phyloP scores from a whole-genome alignment of 805 yeast genomes.

The Millerozyma acaciae region DNA sequence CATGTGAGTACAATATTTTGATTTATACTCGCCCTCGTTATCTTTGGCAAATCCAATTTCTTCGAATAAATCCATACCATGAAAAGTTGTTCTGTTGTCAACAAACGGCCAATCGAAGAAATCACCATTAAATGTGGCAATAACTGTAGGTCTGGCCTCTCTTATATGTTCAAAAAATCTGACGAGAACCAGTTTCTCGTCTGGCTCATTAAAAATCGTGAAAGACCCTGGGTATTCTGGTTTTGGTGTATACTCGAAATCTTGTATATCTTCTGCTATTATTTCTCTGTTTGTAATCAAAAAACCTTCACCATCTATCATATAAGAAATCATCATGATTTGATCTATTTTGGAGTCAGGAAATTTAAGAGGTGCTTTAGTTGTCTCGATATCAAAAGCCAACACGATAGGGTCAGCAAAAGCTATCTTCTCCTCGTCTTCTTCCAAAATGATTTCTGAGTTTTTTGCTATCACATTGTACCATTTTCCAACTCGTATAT shows the following conservation, averaged over 20 bases:
- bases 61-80: slow-evolving; percentile 82
- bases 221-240: slow-evolving; percentile 93
- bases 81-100: slow-evolving; percentile 78
- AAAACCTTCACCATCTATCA: slow-evolving; percentile 97
- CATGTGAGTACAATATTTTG: slow-evolving; percentile 92
- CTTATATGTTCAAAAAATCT: slow-evolving; percentile 87
- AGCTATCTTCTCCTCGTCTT: slow-evolving; percentile 71
- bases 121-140: slow-evolving; percentile 97
- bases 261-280: slow-evolving; percentile 90
- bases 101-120: slow-evolving; percentile 99
- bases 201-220: slow-evolving; percentile 83
- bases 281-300: slow-evolving; percentile 92
- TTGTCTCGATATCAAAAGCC: slow-evolving; percentile 97
- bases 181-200: slow-evolving; percentile 70
- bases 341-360: slow-evolving; percentile 91
- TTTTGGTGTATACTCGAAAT: slow-evolving; percentile 95
- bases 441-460: slow-evolving; percentile 51
- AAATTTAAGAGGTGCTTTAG: slow-evolving; percentile 92
- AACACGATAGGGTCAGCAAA: slow-evolving; percentile 96
- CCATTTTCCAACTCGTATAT: slow-evolving; percentile 94
- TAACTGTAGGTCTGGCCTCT: slow-evolving; percentile 90
- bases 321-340: slow-evolving; percentile 98
- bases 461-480: slow-evolving; percentile 69
- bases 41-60: slow-evolving; percentile 94
- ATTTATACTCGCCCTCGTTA: slow-evolving; percentile 86